A percentile compares a stretch with the other conserved stretches of the same genome.
Evolutionary conservation across 257 asterid species (phyloP).

Genomic region (Nicotiana benthamiana): DNA sequence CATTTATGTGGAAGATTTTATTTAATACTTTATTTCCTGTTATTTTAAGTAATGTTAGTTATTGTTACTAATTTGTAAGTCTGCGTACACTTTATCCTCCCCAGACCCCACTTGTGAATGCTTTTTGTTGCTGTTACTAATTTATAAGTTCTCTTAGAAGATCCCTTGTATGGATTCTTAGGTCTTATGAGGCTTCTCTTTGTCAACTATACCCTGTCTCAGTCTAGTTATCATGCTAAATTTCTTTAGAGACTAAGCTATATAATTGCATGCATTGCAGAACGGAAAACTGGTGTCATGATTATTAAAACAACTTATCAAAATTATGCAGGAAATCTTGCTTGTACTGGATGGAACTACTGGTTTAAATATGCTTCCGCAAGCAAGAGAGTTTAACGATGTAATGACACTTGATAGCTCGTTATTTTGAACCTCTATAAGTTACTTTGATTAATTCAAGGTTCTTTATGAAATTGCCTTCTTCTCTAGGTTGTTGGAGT

Average conservation of each 20-base stretch:
- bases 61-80: background rate
- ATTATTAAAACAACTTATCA: background rate
- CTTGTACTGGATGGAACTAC: slow-evolving; percentile 93
- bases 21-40: background rate
- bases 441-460: background rate
- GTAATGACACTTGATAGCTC: slow-evolving; percentile 27
- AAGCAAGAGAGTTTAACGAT: slow-evolving; percentile 95
- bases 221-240: no score
- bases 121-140: background rate
- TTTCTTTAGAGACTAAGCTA: background rate
- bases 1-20: background rate
- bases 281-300: background rate
- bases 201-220: no score
- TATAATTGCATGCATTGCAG: background rate
- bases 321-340: slow-evolving; percentile 63
- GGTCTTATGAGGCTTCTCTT: background rate
- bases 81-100: no score
- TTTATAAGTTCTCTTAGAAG: background rate
- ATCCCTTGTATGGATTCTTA: background rate
- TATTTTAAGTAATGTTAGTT: background rate
- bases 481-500: slow-evolving; percentile 77
- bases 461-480: background rate
- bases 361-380: slow-evolving; percentile 96
- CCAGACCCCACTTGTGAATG: no score
- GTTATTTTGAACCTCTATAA: background rate